phyloP scores from a whole-genome alignment of 2,329 filamentous ascomycete genomes.

The Trichoderma pleuroti region DNA sequence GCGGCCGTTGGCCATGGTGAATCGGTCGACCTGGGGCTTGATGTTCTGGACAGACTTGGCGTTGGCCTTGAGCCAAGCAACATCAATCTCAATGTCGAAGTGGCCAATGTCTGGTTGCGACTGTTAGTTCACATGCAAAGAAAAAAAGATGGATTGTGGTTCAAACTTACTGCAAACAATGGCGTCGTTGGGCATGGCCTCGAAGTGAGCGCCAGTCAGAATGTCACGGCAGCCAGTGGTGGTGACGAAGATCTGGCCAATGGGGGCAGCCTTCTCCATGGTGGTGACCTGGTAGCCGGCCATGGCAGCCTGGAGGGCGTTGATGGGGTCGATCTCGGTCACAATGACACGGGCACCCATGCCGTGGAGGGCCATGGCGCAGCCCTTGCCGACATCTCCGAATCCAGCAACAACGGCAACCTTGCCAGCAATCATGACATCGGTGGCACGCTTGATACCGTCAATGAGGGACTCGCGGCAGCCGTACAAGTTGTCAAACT shows the following conservation, averaged over 20 bases:
- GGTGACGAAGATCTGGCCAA: conserved; percentile 98
- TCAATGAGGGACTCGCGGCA: conserved; percentile 98
- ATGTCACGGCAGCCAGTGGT: conserved; percentile 99
- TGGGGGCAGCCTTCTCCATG: conserved; percentile 90
- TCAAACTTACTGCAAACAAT: conserved; percentile 83
- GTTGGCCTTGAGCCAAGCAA: conserved; percentile 99
- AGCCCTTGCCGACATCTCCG: conserved; percentile 99
- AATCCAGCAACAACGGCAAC: conserved; percentile 95
- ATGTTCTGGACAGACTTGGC: conserved; percentile 93
- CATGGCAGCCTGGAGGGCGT: conserved; percentile 97
- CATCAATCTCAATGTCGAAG: conserved; percentile 99
- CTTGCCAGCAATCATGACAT: conserved; percentile 99
- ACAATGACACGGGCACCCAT: conserved; percentile 97
- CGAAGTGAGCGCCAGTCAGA: conserved; percentile 85
- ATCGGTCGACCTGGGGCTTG: conserved; percentile 99
- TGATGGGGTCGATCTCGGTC: conserved; percentile 98
- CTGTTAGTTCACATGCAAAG: not conserved
- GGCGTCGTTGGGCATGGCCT: conserved; percentile 93
- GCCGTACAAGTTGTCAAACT: conserved; percentile 99
- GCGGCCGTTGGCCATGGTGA: conserved; percentile 85
- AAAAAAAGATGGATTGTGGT: not conserved
- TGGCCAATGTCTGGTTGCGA: conserved; percentile 75
- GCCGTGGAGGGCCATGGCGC: conserved; percentile 88
- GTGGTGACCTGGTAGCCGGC: conserved; percentile 94
- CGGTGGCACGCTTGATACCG: conserved; percentile 99